Base-by-base conservation (phyloP, 2,329 filamentous ascomycete species). In the Colletotrichum endophyticum region DNA sequence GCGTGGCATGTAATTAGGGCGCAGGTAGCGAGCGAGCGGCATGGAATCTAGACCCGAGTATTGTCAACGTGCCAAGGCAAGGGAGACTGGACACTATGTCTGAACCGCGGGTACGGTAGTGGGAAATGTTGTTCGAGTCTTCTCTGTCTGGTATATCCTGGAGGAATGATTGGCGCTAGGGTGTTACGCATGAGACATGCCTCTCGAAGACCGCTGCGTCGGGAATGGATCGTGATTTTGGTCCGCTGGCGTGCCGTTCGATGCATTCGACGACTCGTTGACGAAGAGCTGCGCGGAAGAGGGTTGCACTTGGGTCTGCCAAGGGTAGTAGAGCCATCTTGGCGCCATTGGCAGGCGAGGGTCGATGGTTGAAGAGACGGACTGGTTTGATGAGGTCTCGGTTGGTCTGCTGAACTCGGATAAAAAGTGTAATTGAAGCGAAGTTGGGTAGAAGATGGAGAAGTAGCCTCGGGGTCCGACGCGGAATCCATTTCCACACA, bases 251-350 rank as follows among this genome's bases (percentile, higher is more conserved):
- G 56, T 68, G 49, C 32, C 30, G 32, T 28, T 73, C n/a, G 70
- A 75, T 64, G 70, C 70, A 44, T 68, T 67, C 73, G 25, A 64
- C n/a, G 28, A 64, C 19, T 68, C 4, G 57, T 71, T 61, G 64
- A 66, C 70, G 64, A 73, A 39, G 36, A 34, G 22, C 34, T 36
- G 56, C 13, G 64, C n/a, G 39, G 67, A n/a, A 32, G 39, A 22
- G 59, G 27, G 59, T 72, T 36, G 27, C 53, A 62, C 4, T 19
- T 49, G 61, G 36, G 28, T 72, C 25, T 44, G 70, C 73, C 73
- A 68, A 76, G 73, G 56, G 67, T 44, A 25, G 30, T 59, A 70
- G 56, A 44, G 73, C 59, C 19, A 25, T 59, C 70, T 73, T 75
- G 73, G 73, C 73, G 63, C 63, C 30, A 57, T 63, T 44, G 70